Evolutionary conservation across 164 flowering plant genomes (phyloP).

Genomic region (Stephania japonica): DNA sequence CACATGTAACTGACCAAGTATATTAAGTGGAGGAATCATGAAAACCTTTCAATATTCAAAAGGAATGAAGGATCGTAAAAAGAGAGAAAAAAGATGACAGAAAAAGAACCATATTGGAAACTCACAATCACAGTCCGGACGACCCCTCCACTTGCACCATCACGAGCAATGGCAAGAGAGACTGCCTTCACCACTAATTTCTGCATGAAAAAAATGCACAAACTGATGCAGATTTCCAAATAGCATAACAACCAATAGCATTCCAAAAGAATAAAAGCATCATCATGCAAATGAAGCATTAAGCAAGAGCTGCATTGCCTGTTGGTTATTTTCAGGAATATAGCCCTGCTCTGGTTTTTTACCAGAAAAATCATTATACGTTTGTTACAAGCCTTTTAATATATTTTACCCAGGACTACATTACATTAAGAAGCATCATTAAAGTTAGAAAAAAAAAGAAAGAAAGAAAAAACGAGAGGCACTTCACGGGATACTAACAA

Average conservation of each 20-base stretch:
- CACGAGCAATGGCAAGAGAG: slow-evolving; percentile 98
- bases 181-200: slow-evolving; percentile 91
- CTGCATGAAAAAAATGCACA: slow-evolving; percentile 33
- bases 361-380: not conserved
- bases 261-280: not conserved
- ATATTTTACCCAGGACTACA: not conserved
- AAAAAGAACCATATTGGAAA: not conserved
- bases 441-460: not conserved
- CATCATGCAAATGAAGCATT: not conserved
- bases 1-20: not conserved
- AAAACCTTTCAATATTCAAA: not conserved
- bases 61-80: not conserved
- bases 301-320: not conserved
- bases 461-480: not conserved
- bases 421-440: not conserved
- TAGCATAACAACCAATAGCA: not conserved
- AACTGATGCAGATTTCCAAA: not conserved
- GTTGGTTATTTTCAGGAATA: not conserved
- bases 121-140: slow-evolving; percentile 95
- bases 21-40: not conserved
- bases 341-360: not conserved
- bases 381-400: not conserved
- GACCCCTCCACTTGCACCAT: slow-evolving; percentile 99
- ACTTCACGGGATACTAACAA: not conserved
- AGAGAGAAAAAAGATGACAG: not conserved